A percentile compares a stretch with the other conserved stretches of the same genome.
phyloP scores from a whole-genome alignment of 208 protist genomes.

The Crithidia acanthocephali region DNA sequence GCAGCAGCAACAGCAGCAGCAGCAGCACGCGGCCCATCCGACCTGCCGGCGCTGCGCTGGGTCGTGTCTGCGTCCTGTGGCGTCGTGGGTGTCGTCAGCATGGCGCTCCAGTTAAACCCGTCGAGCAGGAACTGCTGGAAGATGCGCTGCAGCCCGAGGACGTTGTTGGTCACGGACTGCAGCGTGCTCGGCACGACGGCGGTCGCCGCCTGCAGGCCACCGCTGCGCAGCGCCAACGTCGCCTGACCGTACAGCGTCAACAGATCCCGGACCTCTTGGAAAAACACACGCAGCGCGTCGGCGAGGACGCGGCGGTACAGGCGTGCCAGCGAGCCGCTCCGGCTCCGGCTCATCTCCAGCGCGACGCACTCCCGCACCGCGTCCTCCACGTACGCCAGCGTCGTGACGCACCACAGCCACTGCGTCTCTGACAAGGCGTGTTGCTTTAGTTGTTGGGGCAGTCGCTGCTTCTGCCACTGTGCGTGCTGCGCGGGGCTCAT shows the following conservation, averaged over 20 bases:
- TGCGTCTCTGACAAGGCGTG: constrained; percentile 35
- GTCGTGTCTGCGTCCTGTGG: no score
- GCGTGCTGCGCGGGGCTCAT: constrained; percentile 26
- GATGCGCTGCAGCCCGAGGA: constrained; percentile 9
- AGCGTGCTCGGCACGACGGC: constrained; percentile 1
- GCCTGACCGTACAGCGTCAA: constrained; percentile 19
- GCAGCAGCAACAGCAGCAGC: not conserved
- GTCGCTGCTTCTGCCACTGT: constrained; percentile 10
- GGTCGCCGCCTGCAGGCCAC: constrained; percentile 5
- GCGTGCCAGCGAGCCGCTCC: not conserved
- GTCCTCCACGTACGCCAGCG: constrained; percentile 19
- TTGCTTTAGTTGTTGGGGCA: constrained; percentile 9
- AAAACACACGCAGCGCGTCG: constrained; percentile 15
- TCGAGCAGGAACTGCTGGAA: constrained; percentile 10
- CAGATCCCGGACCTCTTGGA: constrained; percentile 10
- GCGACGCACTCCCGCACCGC: not conserved
- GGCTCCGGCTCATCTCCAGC: not conserved
- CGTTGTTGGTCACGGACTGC: constrained; percentile 21
- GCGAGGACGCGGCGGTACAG: constrained; percentile 21
- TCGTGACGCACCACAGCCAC: constrained; percentile 21
- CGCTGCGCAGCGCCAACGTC: constrained; percentile 18
- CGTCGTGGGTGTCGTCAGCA: not conserved
- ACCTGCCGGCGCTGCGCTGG: no score
- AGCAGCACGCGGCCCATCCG: no score
- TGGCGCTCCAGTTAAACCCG: not conserved